Evolutionary conservation across 2,329 filamentous ascomycete genomes (phyloP).

Genomic region (Elsinoe fawcettii): DNA sequence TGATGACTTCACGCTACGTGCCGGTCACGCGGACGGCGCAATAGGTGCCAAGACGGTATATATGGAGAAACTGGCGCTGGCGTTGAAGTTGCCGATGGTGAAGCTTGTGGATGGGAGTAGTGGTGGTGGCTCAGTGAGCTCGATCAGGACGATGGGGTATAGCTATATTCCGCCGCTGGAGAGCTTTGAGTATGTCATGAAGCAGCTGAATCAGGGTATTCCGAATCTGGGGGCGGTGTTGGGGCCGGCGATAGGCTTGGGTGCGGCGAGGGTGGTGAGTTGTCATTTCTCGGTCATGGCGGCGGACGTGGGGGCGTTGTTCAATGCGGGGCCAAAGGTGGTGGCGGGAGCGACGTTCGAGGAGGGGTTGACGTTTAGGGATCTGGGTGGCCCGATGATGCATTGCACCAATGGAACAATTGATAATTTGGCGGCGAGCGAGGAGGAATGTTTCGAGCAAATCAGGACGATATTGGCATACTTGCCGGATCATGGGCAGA

Average conservation of each 20-base stretch:
- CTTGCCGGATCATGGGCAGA: slow-evolving; percentile 50
- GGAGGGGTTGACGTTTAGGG: slow-evolving; percentile 51
- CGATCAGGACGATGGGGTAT: slow-evolving; percentile 48
- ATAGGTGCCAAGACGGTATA: slow-evolving; percentile 53
- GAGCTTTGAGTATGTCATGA: slow-evolving; percentile 45
- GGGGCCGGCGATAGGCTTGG: slow-evolving; percentile 56
- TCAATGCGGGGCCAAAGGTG: slow-evolving; percentile 58
- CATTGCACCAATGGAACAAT: slow-evolving; percentile 61
- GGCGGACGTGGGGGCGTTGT: slow-evolving; percentile 52
- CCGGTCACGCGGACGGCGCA: slow-evolving; percentile 57
- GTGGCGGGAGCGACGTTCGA: slow-evolving; percentile 58
- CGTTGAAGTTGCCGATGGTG: slow-evolving; percentile 51
- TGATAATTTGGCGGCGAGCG: slow-evolving; percentile 54
- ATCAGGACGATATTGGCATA: slow-evolving; percentile 50
- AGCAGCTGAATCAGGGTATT: slow-evolving; percentile 55
- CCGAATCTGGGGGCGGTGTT: slow-evolving; percentile 57
- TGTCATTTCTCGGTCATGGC: slow-evolving; percentile 62
- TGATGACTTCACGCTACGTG: slow-evolving; percentile 56
- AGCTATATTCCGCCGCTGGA: slow-evolving; percentile 54
- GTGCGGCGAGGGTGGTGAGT: slow-evolving; percentile 52
- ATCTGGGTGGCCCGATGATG: slow-evolving; percentile 53
- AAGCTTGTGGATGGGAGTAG: slow-evolving; percentile 59
- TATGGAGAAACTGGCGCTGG: slow-evolving; percentile 53
- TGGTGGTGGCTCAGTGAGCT: slow-evolving; percentile 55
- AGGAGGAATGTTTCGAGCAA: slow-evolving; percentile 56